phyloP scores from a whole-genome alignment of 1,284 basidiomycete species.

The Ganoderma leucocontextum region DNA sequence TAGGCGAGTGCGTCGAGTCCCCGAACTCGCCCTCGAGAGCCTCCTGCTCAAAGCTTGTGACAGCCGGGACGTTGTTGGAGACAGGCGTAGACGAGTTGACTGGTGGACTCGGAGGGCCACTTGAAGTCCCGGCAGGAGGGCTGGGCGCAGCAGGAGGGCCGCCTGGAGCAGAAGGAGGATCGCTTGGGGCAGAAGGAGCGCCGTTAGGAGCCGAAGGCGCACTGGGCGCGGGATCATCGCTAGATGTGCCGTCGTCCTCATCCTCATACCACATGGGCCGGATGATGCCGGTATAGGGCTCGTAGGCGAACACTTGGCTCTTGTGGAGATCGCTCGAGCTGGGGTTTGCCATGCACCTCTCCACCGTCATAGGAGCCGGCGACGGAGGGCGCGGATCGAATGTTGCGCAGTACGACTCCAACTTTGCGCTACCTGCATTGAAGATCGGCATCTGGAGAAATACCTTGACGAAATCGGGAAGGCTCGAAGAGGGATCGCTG shows the following conservation, averaged over 20 bases:
- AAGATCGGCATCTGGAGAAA: conserved; percentile 56
- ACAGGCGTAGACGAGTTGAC: conserved; percentile 29
- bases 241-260: conserved; percentile 29
- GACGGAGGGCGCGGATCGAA: conserved; percentile 60
- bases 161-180: conserved; percentile 13
- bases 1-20: conserved; percentile 33
- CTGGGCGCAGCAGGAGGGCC: neutral
- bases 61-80: conserved; percentile 27
- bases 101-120: conserved; percentile 5
- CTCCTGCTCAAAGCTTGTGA: conserved; percentile 33
- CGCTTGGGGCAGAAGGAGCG: neutral
- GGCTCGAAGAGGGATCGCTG: neutral
- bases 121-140: neutral
- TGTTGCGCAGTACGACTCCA: conserved; percentile 63
- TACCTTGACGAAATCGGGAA: conserved; percentile 44
- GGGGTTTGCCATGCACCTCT: conserved; percentile 47
- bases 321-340: conserved; percentile 42
- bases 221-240: conserved; percentile 16
- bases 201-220: conserved; percentile 6
- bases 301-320: conserved; percentile 69
- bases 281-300: conserved; percentile 54
- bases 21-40: conserved; percentile 32
- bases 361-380: conserved; percentile 58
- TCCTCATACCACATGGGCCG: conserved; percentile 58
- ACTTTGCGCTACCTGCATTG: conserved; percentile 45